These are phyloP conservation scores for Myxozyma geophila DNA, from an alignment of 805 yeast species.

Conservation along the genomic window DNA sequence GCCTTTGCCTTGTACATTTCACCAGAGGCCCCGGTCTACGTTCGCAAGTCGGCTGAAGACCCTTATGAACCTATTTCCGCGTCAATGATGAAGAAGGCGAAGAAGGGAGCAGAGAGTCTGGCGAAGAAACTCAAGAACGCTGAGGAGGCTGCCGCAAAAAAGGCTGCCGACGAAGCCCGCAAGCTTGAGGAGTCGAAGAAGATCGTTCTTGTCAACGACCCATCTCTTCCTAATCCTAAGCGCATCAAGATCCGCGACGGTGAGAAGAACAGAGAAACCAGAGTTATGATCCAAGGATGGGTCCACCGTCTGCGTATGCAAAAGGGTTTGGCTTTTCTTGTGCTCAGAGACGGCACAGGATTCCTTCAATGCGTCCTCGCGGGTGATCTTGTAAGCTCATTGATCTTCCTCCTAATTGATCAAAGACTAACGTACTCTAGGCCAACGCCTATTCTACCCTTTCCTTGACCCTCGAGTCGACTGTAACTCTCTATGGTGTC, in stretches of 20 bases:
- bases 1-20: conserved; percentile 72
- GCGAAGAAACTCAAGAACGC: conserved; percentile 76
- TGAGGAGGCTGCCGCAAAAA: conserved; percentile 53
- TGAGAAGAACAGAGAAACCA: conserved; percentile 60
- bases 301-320: conserved; percentile 91
- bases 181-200: conserved; percentile 78
- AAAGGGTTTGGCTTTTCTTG: conserved; percentile 88
- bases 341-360: conserved; percentile 95
- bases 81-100: conserved; percentile 92
- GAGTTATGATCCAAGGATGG: conserved; percentile 92
- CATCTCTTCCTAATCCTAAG: conserved; percentile 68
- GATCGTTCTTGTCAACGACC: conserved; percentile 75
- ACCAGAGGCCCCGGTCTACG: conserved; percentile 50
- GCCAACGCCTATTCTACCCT: conserved; percentile 87
- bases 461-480: conserved; percentile 85
- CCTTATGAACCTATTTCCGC: conserved; percentile 79
- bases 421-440: background rate
- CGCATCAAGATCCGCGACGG: conserved; percentile 67
- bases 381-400: conserved; percentile 67
- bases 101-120: conserved; percentile 91
- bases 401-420: background rate
- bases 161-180: conserved; percentile 72
- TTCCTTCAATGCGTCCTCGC: conserved; percentile 81
- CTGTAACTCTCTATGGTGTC: conserved; percentile 79
- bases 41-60: conserved; percentile 65